A percentile compares a stretch with the other conserved stretches of the same genome.
Conservation (phyloP, 306 rosid species). For the Begonia masoniana region DNA sequence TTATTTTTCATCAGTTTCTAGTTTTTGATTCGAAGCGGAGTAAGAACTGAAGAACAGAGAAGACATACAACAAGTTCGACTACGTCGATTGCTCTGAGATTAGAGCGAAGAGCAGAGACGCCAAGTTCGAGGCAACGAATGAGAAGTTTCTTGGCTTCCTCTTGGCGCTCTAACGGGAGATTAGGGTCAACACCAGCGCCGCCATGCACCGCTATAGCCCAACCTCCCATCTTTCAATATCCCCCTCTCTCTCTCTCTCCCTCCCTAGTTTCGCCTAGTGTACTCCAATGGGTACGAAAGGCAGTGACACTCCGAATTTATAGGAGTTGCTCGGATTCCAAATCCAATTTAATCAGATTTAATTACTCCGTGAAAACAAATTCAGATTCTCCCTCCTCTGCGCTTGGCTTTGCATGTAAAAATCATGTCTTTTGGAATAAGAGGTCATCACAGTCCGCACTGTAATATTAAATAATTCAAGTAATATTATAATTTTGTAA, state of each 20-base stretch:
- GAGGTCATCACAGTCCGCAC: no score
- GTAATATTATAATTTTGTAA: no score
- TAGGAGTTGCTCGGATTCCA: background rate
- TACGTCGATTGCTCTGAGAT: conserved; percentile 66
- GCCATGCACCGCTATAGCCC: conserved; percentile 97
- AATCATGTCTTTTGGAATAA: no score
- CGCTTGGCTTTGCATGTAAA: no score
- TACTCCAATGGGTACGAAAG: no score
- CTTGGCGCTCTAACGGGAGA: conserved; percentile 71
- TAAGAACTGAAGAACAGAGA: background rate
- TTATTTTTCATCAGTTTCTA: no score
- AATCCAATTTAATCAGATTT: background rate
- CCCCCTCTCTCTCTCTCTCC: conserved; percentile 14
- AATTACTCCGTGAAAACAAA: no score
- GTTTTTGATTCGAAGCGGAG: background rate
- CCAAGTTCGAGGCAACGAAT: conserved; percentile 77
- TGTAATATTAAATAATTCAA: no score
- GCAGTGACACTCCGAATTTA: no score
- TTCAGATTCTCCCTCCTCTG: no score
- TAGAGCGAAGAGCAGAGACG: conserved; percentile 55
- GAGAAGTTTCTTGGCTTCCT: conserved; percentile 76
- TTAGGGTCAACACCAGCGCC: conserved; percentile 99
- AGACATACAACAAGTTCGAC: conserved; percentile 91
- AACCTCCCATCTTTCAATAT: conserved; percentile 26
- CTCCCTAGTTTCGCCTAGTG: background rate